phyloP scores from a whole-genome alignment of 2,329 filamentous ascomycete species.

The Cladobotryum protrusum region DNA sequence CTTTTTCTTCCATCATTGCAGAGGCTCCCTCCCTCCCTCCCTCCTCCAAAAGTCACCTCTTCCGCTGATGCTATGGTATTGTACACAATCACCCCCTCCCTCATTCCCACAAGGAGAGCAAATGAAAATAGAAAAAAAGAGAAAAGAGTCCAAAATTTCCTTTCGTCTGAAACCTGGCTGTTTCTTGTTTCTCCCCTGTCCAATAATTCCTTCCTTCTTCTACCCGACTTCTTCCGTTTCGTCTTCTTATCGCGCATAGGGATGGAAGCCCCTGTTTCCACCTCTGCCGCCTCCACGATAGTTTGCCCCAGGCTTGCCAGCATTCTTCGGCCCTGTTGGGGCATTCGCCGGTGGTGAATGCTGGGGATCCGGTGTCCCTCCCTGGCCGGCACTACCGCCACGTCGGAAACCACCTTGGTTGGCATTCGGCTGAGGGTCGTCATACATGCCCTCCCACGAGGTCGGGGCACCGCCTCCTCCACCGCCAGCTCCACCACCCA shows the following conservation, averaged over 20 bases:
- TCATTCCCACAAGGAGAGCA: not conserved
- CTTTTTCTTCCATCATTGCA: too few relatives aligned
- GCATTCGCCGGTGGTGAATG: slow-evolving; percentile 53
- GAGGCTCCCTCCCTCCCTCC: not conserved
- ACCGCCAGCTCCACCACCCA: slow-evolving; percentile 28
- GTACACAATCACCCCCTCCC: not conserved
- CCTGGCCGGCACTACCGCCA: slow-evolving; percentile 37
- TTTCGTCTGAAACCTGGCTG: too few relatives aligned
- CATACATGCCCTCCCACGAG: slow-evolving; percentile 97
- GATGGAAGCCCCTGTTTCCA: slow-evolving; percentile 69
- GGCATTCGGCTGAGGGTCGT: slow-evolving; percentile 79
- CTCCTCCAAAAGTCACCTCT: not conserved
- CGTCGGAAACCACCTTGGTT: slow-evolving; percentile 38
- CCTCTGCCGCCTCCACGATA: slow-evolving; percentile 86
- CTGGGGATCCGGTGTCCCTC: slow-evolving; percentile 32
- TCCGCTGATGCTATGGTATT: not conserved
- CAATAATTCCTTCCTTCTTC: too few relatives aligned
- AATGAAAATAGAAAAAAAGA: too few relatives aligned
- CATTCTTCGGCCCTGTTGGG: slow-evolving; percentile 93
- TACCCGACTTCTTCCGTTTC: not conserved
- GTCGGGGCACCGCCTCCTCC: slow-evolving; percentile 60
- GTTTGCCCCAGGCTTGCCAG: slow-evolving; percentile 83
- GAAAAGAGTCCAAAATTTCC: too few relatives aligned
- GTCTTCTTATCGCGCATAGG: slow-evolving; percentile 48
- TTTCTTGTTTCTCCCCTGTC: not conserved